phyloP scores from a whole-genome alignment of 768 basidiomycete species.

The Lentinula lateritia region DNA sequence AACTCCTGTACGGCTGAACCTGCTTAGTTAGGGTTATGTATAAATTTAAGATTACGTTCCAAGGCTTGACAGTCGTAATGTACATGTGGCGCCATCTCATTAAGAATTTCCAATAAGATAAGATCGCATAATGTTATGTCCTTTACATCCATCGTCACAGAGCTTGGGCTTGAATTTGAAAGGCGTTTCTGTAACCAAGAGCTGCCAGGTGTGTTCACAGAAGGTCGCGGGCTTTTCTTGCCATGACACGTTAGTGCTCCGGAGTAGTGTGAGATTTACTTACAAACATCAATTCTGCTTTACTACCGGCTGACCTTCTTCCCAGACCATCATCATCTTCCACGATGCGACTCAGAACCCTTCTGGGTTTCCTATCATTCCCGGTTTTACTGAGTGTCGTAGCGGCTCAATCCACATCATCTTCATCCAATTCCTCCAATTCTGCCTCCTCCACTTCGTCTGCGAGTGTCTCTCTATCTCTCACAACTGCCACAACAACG shows the following conservation, averaged over 20 bases:
- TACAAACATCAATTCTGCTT: not conserved
- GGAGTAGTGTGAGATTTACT: not conserved
- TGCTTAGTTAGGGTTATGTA: slow-evolving; percentile 33
- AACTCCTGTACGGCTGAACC: slow-evolving; percentile 39
- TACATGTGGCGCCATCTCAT: not conserved
- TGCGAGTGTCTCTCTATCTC: slow-evolving; percentile 44
- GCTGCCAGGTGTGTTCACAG: not conserved
- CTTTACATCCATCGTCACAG: not conserved
- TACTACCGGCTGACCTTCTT: not conserved
- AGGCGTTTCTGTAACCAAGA: not conserved
- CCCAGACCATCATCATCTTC: not conserved
- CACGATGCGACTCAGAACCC: not conserved
- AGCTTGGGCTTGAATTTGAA: not conserved
- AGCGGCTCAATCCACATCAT: slow-evolving; percentile 3
- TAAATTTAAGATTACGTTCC: not conserved
- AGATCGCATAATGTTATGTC: not conserved
- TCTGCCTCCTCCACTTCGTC: slow-evolving; percentile 20
- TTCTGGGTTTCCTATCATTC: not conserved
- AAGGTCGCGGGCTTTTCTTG: not conserved
- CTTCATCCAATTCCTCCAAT: slow-evolving; percentile 10
- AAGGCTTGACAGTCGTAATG: not conserved
- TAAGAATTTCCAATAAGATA: not conserved
- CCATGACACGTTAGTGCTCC: not conserved
- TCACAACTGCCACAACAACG: slow-evolving; percentile 48
- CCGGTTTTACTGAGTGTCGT: not conserved